Percentiles rank a stretch among this genome's conserved stretches.
Conservation (phyloP, 192 early-diverging fungal species). For the Dissophora globulifera region DNA sequence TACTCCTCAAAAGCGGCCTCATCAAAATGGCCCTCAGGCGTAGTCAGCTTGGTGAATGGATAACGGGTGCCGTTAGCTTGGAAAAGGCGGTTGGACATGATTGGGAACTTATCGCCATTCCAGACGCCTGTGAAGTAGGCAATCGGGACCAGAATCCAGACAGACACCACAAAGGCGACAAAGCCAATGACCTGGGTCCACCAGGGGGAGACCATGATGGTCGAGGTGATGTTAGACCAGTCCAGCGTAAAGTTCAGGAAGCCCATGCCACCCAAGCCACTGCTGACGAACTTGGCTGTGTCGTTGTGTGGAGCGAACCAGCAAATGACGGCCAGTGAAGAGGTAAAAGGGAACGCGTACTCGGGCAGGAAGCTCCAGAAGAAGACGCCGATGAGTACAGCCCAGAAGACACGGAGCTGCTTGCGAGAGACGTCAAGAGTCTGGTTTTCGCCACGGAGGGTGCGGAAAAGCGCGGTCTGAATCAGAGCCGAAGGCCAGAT, state of each 20-base stretch:
- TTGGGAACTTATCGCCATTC: slow-evolving; percentile 34
- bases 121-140: slow-evolving; percentile 46
- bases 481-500: slow-evolving; percentile 56
- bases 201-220: slow-evolving; percentile 56
- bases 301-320: slow-evolving; percentile 53
- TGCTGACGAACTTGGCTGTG: slow-evolving; percentile 51
- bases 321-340: slow-evolving; percentile 51
- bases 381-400: slow-evolving; percentile 45
- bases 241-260: slow-evolving; percentile 58
- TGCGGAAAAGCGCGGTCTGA: slow-evolving; percentile 53
- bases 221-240: slow-evolving; percentile 57
- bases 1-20: slow-evolving; percentile 24
- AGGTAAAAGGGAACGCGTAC: slow-evolving; percentile 53
- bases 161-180: slow-evolving; percentile 55
- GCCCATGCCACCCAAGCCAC: slow-evolving; percentile 59
- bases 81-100: slow-evolving; percentile 56
- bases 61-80: slow-evolving; percentile 43
- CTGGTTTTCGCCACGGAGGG: slow-evolving; percentile 47
- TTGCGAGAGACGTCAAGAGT: slow-evolving; percentile 24
- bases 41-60: slow-evolving; percentile 41
- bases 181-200: slow-evolving; percentile 59
- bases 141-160: slow-evolving; percentile 58
- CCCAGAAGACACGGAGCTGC: slow-evolving; percentile 55
- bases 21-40: slow-evolving; percentile 29
- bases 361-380: slow-evolving; percentile 57